Conservation (phyloP, 2,329 filamentous ascomycete genomes). For the Epichloe hybrida region DNA sequence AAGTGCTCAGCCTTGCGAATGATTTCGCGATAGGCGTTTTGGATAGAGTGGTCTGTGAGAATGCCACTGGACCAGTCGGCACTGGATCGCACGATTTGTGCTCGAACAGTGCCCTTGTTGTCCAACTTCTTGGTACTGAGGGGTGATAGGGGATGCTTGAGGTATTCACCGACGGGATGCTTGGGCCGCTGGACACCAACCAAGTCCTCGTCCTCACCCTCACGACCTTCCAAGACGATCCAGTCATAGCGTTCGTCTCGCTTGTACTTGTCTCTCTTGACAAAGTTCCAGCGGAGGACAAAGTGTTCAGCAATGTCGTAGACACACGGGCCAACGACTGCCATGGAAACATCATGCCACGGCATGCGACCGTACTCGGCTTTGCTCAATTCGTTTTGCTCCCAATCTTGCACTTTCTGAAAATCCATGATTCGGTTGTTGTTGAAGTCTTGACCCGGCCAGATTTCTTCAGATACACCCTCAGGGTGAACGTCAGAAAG, state of each 20-base stretch:
- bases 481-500: slow-evolving; percentile 80
- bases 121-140: slow-evolving; percentile 51
- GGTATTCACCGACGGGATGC: slow-evolving; percentile 78
- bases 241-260: slow-evolving; percentile 72
- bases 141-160: slow-evolving; percentile 63
- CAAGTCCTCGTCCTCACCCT: slow-evolving; percentile 69
- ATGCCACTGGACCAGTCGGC: slow-evolving; percentile 92
- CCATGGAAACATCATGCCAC: slow-evolving; percentile 95
- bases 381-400: slow-evolving; percentile 83
- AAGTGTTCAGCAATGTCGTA: slow-evolving; percentile 96
- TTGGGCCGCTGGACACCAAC: slow-evolving; percentile 79
- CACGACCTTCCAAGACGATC: slow-evolving; percentile 64
- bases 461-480: slow-evolving; percentile 70
- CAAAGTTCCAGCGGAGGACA: slow-evolving; percentile 86
- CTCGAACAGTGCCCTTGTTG: slow-evolving; percentile 60
- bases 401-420: slow-evolving; percentile 80
- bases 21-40: slow-evolving; percentile 73
- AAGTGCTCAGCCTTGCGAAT: slow-evolving; percentile 83
- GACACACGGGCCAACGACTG: slow-evolving; percentile 74
- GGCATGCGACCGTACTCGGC: slow-evolving; percentile 90
- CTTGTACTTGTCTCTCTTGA: slow-evolving; percentile 97
- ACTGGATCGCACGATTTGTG: slow-evolving; percentile 80
- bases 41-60: slow-evolving; percentile 69
- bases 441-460: slow-evolving; percentile 95
- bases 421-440: slow-evolving; percentile 97